Evolutionary conservation across 192 early-diverging fungal species (phyloP).

Genomic region (Rhizophlyctis rosea): DNA sequence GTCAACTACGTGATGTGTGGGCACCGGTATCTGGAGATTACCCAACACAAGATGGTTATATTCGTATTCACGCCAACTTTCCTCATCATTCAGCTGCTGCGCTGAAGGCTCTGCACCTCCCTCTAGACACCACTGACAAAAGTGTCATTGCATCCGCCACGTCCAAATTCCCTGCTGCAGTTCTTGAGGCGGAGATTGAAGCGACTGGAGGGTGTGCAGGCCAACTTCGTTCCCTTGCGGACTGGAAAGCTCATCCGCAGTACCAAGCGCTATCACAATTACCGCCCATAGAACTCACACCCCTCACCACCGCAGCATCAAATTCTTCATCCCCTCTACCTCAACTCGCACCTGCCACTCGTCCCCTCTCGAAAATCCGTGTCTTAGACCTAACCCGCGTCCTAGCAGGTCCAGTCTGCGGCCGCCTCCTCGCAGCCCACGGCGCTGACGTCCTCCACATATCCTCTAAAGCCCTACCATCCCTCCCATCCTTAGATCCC

Average conservation of each 20-base stretch:
- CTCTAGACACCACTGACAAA: neutral
- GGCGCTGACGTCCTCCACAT: constrained; percentile 33
- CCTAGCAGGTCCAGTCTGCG: constrained; percentile 34
- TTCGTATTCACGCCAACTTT: constrained; percentile 30
- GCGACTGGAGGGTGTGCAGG: constrained; percentile 21
- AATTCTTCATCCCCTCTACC: neutral
- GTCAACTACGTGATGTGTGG: constrained; percentile 5
- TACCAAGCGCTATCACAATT: constrained; percentile 1
- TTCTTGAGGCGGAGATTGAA: constrained; percentile 11
- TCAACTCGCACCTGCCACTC: constrained; percentile 1
- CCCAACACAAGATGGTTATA: constrained; percentile 8
- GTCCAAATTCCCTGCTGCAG: neutral
- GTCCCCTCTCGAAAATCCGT: constrained; percentile 28
- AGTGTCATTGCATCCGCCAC: constrained; percentile 5
- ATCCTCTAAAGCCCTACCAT: constrained; percentile 16
- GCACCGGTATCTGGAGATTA: constrained; percentile 27
- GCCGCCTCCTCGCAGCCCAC: constrained; percentile 20
- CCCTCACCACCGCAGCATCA: neutral
- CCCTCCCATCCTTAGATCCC: constrained; percentile 16
- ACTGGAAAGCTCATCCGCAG: constrained; percentile 12
- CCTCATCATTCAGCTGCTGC: constrained; percentile 24
- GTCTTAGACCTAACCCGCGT: constrained; percentile 39
- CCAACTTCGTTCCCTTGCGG: neutral
- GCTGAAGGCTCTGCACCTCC: constrained; percentile 7
- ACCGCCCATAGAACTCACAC: neutral